Base-by-base conservation (phyloP, 352 stramenopile species). In the Phytopythium litorale region DNA sequence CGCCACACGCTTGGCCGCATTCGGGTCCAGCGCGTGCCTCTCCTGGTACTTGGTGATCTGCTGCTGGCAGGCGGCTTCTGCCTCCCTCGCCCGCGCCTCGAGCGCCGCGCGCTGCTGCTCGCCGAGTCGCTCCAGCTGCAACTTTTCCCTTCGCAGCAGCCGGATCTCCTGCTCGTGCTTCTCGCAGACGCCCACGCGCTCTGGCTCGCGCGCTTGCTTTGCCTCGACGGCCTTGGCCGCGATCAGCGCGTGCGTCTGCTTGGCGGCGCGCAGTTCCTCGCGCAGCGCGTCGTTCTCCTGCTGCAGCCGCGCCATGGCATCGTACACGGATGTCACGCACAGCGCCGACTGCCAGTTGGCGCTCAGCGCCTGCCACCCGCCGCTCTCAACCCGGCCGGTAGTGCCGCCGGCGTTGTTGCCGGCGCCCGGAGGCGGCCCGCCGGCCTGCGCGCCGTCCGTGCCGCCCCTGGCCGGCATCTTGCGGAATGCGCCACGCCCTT, bases 281-380 rank as follows among this genome's bases (percentile, higher is more conserved):
- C 76, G 71, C 15, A 87, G 63, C 52, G 62, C 32, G 7, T 80
- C 73, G 48, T 81, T 84, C 52, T 87, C 78, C 25, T 76, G 68
- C 64, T 91, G 76, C 32, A 90, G 38, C 42, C 81, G 70, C 16
- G 86, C 73, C 62, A 87, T 89, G 59, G 84, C 81, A 54, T 92
- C 81, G 63, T 88, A 91, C 19, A 92, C 79, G 45, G 81, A 89
- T 19, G 76, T 89, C 45, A 91, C 81, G 45, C 81, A 89, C 23
- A 89, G 78, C 45, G 78, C 83, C 60, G 79, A 89, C 66, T 86
- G 81, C 83, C 79, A 91, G 57, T 91, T 81, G 11, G 71, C 66
- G 3, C 66, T 61, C 2, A 89, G 60, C 12, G 35, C 37, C 25
- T 75, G 64, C 52, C 65, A 9, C 35, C 35, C 35, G 7, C 11